These are phyloP conservation scores for Diplodia seriata DNA, from an alignment of 2,329 filamentous ascomycete species.

Conservation along the genomic window DNA sequence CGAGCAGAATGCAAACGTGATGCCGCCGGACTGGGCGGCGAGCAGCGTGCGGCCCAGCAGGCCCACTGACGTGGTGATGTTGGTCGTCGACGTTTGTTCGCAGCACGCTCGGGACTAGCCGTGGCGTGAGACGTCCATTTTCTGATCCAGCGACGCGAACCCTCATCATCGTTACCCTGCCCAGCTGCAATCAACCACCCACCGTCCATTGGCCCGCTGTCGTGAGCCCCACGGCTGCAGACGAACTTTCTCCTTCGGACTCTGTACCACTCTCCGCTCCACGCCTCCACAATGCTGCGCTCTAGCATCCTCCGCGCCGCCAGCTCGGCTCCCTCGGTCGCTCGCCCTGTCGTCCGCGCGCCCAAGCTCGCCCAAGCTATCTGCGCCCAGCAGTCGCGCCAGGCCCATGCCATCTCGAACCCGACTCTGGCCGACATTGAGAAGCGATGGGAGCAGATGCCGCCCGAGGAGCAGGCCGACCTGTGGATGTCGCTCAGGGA, in stretches of 20 bases:
- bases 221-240: conserved; percentile 46
- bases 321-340: conserved; percentile 41
- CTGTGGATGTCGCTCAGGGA: conserved; percentile 98
- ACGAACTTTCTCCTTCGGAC: conserved; percentile 37
- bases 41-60: conserved; percentile 7
- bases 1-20: not conserved
- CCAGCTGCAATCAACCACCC: conserved; percentile 38
- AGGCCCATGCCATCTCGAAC: conserved; percentile 95
- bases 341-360: conserved; percentile 42
- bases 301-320: conserved; percentile 48
- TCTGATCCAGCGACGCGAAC: conserved; percentile 34
- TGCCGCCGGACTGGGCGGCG: not conserved
- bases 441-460: conserved; percentile 99
- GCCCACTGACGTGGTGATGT: not conserved
- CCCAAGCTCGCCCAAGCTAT: conserved; percentile 34
- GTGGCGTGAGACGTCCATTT: conserved; percentile 33
- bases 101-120: conserved; percentile 13
- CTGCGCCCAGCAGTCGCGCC: conserved; percentile 56
- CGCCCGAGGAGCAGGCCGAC: conserved; percentile 98
- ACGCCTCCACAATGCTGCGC: conserved; percentile 47
- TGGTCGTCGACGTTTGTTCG: not conserved
- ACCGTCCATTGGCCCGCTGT: conserved; percentile 47
- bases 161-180: conserved; percentile 30
- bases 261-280: conserved; percentile 48
- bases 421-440: conserved; percentile 97